Evolutionary conservation across 768 basidiomycete species (phyloP).

Genomic region (Leccinum barrowsii): DNA sequence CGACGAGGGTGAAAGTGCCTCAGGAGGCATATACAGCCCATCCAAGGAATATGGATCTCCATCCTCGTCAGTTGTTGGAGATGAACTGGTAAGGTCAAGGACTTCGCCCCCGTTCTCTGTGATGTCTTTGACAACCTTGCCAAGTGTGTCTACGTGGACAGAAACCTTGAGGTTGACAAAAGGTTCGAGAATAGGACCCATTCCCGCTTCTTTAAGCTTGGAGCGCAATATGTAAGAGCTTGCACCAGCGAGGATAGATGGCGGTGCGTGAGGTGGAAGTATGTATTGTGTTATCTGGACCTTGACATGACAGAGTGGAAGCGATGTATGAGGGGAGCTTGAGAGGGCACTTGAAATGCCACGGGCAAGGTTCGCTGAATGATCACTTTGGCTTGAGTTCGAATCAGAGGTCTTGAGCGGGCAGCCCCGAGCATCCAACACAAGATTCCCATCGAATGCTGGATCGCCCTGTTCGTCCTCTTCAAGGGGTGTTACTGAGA

Average conservation of each 20-base stretch:
- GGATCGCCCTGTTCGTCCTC: constrained; percentile 60
- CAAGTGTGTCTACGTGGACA: constrained; percentile 63
- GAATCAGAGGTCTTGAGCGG: constrained; percentile 52
- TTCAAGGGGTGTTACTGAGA: constrained; percentile 53
- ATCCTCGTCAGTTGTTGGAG: constrained; percentile 37
- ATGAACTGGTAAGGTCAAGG: constrained; percentile 50
- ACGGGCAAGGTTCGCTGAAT: constrained; percentile 53
- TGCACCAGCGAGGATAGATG: constrained; percentile 63
- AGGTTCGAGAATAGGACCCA: constrained; percentile 78
- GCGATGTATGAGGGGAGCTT: constrained; percentile 72
- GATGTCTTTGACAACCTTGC: constrained; percentile 80
- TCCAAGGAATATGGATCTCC: constrained; percentile 49
- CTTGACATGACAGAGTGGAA: constrained; percentile 63
- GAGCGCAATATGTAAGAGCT: constrained; percentile 62
- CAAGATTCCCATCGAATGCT: constrained; percentile 74
- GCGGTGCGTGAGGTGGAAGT: constrained; percentile 39
- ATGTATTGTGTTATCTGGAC: constrained; percentile 49
- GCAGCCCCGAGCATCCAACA: constrained; percentile 51
- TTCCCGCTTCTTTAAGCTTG: constrained; percentile 56
- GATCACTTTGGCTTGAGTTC: constrained; percentile 40
- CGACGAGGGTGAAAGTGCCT: constrained; percentile 71
- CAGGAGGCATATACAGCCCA: constrained; percentile 72
- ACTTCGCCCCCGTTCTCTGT: constrained; percentile 82
- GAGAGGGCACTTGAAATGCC: constrained; percentile 72
- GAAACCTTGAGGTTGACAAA: constrained; percentile 67